phyloP scores from a whole-genome alignment of 805 yeast genomes.

The Myxozyma geophila region DNA sequence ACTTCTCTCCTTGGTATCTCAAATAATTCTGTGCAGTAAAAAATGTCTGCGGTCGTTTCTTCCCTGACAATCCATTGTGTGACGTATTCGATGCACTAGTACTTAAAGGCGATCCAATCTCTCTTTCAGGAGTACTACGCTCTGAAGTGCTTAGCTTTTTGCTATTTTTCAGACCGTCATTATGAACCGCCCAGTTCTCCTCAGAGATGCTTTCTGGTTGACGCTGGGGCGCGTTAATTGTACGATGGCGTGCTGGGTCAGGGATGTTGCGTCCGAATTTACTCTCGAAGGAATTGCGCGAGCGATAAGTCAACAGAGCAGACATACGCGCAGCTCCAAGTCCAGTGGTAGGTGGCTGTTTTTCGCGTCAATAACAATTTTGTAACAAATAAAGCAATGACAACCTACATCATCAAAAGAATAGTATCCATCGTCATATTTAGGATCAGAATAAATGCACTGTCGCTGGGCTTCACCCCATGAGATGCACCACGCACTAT shows the following conservation, averaged over 20 bases:
- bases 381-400: background rate
- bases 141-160: slow-evolving; percentile 18
- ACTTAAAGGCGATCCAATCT: slow-evolving; percentile 6
- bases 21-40: slow-evolving; percentile 95
- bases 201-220: slow-evolving; percentile 36
- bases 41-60: slow-evolving; percentile 53
- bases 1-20: slow-evolving; percentile 92
- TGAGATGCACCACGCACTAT: slow-evolving; percentile 97
- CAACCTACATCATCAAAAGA: slow-evolving; percentile 55
- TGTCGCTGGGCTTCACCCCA: slow-evolving; percentile 99
- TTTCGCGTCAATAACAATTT: background rate
- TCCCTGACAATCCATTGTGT: slow-evolving; percentile 30
- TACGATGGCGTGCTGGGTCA: slow-evolving; percentile 50
- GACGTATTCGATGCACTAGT: slow-evolving; percentile 32
- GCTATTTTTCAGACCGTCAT: slow-evolving; percentile 63
- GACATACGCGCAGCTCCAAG: slow-evolving; percentile 97
- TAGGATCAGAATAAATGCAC: slow-evolving; percentile 92
- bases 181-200: slow-evolving; percentile 82
- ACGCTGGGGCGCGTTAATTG: slow-evolving; percentile 43
- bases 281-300: slow-evolving; percentile 87
- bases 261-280: slow-evolving; percentile 88
- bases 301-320: slow-evolving; percentile 88
- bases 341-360: slow-evolving; percentile 76
- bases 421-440: slow-evolving; percentile 87
- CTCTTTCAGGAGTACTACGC: slow-evolving; percentile 20